Evolutionary conservation across 805 yeast genomes (phyloP).

Genomic region (Peterozyma xylosa): DNA sequence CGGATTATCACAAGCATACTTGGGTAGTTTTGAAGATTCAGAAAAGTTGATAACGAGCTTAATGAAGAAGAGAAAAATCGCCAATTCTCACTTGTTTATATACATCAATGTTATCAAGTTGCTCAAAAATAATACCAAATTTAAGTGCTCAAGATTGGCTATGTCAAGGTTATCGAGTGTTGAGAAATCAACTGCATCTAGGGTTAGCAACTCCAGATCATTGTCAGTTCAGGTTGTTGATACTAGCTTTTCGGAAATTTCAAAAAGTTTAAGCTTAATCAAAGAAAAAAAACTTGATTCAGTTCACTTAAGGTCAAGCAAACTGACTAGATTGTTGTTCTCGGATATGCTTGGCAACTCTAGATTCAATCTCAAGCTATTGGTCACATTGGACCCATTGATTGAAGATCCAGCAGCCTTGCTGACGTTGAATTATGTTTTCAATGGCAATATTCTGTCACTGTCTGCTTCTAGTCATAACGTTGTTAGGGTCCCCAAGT

Average conservation of each 20-base stretch:
- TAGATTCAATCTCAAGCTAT: slow-evolving; percentile 21
- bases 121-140: slow-evolving; percentile 12
- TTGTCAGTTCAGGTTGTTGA: too few relatives aligned
- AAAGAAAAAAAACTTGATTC: slow-evolving; percentile 27
- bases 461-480: too few relatives aligned
- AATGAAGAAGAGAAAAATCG: slow-evolving; percentile 28
- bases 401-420: slow-evolving; percentile 26
- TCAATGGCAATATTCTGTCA: too few relatives aligned
- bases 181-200: too few relatives aligned
- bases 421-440: slow-evolving; percentile 16
- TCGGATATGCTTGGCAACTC: slow-evolving; percentile 28
- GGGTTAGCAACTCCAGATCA: too few relatives aligned
- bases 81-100: slow-evolving; percentile 47
- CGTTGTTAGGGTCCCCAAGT: too few relatives aligned
- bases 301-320: slow-evolving; percentile 38
- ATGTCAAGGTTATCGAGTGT: slow-evolving; percentile 42
- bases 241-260: slow-evolving; percentile 33
- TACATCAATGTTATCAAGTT: slow-evolving; percentile 27
- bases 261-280: slow-evolving; percentile 37
- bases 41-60: slow-evolving; percentile 29
- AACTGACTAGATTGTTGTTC: slow-evolving; percentile 39
- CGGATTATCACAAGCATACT: slow-evolving; percentile 31
- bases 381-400: slow-evolving; percentile 30
- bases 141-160: slow-evolving; percentile 30
- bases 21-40: slow-evolving; percentile 29